Evolutionary conservation across 2,329 filamentous ascomycete species (phyloP).

Genomic region (Xylaria sp.): DNA sequence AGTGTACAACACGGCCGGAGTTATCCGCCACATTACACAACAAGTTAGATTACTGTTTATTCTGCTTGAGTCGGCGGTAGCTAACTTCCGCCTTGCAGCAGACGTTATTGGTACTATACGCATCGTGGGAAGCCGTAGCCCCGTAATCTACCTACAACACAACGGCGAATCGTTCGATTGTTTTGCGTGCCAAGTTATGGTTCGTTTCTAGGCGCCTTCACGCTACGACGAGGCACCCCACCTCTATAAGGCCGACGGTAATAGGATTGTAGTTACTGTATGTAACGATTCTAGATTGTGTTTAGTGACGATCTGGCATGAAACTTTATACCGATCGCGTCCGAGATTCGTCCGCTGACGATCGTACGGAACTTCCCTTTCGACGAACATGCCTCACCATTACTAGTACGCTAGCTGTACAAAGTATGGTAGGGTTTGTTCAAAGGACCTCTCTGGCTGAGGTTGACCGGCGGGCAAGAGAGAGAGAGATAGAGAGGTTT

Average conservation of each 20-base stretch:
- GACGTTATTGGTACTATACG: conserved; percentile 12
- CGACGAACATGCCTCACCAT: background rate
- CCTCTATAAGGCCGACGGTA: background rate
- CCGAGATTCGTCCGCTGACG: background rate
- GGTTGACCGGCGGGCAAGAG: conserved; percentile 16
- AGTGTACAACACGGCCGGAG: conserved; percentile 4
- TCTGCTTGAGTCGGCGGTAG: conserved; percentile 8
- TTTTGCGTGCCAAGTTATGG: conserved; percentile 10
- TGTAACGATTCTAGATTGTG: background rate
- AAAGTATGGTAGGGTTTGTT: background rate
- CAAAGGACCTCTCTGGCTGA: background rate
- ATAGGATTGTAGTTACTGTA: no score
- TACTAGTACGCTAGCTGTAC: background rate
- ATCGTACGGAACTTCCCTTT: conserved; percentile 26
- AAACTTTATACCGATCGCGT: background rate
- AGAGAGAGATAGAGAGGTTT: background rate
- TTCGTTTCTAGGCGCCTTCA: conserved; percentile 5
- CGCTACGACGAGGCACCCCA: conserved; percentile 10
- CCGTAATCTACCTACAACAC: conserved; percentile 7
- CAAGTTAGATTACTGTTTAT: background rate
- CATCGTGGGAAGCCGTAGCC: background rate
- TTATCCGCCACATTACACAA: conserved; percentile 1
- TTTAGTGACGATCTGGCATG: background rate
- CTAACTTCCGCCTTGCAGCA: conserved; percentile 7
- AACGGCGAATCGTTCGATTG: conserved; percentile 13